Conservation (phyloP, 768 basidiomycete species). For the Fistulinella prunicolor region DNA sequence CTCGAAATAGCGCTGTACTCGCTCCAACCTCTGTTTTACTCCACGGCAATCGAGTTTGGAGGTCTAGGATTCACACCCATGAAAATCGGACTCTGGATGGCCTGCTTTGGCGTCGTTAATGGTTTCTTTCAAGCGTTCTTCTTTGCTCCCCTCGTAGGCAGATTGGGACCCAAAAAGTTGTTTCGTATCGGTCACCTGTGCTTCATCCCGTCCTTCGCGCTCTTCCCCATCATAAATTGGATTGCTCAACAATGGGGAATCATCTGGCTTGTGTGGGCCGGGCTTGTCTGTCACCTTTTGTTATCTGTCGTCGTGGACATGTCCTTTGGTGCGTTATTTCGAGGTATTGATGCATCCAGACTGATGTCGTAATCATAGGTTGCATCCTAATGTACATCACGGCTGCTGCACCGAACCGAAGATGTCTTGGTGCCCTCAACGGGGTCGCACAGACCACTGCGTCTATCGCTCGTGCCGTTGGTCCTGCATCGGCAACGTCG, state of each 20-base stretch:
- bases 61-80: slow-evolving; percentile 37
- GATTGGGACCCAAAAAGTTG: slow-evolving; percentile 31
- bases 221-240: slow-evolving; percentile 32
- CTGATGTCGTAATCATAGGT: slow-evolving; percentile 36
- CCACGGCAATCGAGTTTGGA: slow-evolving; percentile 35
- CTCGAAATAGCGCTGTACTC: slow-evolving; percentile 35
- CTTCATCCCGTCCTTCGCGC: slow-evolving; percentile 30
- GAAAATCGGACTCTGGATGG: slow-evolving; percentile 38
- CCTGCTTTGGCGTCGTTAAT: slow-evolving; percentile 31
- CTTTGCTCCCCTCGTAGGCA: slow-evolving; percentile 32
- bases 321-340: slow-evolving; percentile 31
- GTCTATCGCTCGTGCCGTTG: slow-evolving; percentile 32
- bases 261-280: slow-evolving; percentile 25
- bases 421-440: slow-evolving; percentile 67
- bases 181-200: slow-evolving; percentile 25
- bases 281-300: slow-evolving; percentile 24
- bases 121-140: slow-evolving; percentile 31
- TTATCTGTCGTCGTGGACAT: slow-evolving; percentile 27
- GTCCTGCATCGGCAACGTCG: slow-evolving; percentile 32
- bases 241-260: slow-evolving; percentile 26
- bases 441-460: slow-evolving; percentile 40
- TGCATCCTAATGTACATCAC: slow-evolving; percentile 70
- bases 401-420: slow-evolving; percentile 60
- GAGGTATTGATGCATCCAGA: neutral
- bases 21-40: slow-evolving; percentile 39